Conservation (phyloP, 176 grass and related monocot genomes). For the Triticum urartu region DNA sequence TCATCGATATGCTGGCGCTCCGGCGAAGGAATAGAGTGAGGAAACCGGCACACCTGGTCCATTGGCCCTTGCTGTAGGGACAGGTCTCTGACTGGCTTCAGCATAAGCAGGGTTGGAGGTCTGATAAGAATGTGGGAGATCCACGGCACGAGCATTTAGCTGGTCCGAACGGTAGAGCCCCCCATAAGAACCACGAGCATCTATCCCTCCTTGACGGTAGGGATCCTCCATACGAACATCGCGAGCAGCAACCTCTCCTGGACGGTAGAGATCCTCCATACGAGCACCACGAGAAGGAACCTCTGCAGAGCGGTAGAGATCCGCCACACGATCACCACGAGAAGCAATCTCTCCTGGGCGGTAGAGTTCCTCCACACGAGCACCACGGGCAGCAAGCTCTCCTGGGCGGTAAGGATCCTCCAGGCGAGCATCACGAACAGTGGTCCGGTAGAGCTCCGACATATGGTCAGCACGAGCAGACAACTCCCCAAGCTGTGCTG, state of each 20-base stretch:
- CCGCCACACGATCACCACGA: slow-evolving; percentile 9
- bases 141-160: slow-evolving; percentile 1
- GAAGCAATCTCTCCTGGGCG: neutral
- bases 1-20: slow-evolving; percentile 49
- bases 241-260: slow-evolving; percentile 27
- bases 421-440: slow-evolving; percentile 14
- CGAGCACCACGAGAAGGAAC: slow-evolving; percentile 16
- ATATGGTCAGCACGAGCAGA: slow-evolving; percentile 25
- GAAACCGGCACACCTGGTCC: slow-evolving; percentile 36
- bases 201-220: slow-evolving; percentile 15
- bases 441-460: slow-evolving; percentile 23
- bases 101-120: slow-evolving; percentile 36
- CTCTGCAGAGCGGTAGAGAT: slow-evolving; percentile 13
- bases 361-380: slow-evolving; percentile 32
- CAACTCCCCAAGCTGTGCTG: slow-evolving; percentile 14
- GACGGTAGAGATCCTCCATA: slow-evolving; percentile 29
- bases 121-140: slow-evolving; percentile 28
- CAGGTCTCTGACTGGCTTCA: slow-evolving; percentile 21
- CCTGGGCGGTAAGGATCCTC: slow-evolving; percentile 34
- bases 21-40: slow-evolving; percentile 40
- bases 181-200: slow-evolving; percentile 13
- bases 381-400: slow-evolving; percentile 25
- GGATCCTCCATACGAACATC: slow-evolving; percentile 32
- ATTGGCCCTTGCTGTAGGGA: slow-evolving; percentile 30
- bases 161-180: slow-evolving; percentile 31